A percentile compares a stretch with the other conserved stretches of the same genome.
Conservation (phyloP, 1,284 basidiomycete species). For the Marasmius sp. region DNA sequence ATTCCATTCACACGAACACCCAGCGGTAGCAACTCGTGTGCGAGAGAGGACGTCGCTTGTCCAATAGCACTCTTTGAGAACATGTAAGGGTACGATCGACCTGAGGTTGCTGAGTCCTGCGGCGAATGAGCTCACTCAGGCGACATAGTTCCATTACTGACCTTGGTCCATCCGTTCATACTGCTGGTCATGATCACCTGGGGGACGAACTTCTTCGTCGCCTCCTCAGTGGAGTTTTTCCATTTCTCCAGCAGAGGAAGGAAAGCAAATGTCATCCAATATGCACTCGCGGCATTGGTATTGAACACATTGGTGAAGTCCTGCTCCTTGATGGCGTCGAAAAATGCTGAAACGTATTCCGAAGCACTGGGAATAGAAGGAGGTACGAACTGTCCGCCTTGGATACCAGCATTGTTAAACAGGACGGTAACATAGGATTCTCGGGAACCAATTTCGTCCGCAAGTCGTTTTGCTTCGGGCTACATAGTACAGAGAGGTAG, state of each 20-base stretch:
- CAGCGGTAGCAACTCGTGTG: slow-evolving; percentile 50
- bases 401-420: slow-evolving; percentile 36
- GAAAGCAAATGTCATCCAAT: slow-evolving; percentile 54
- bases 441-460: slow-evolving; percentile 38
- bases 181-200: slow-evolving; percentile 53
- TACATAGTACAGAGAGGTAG: slow-evolving; percentile 14
- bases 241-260: slow-evolving; percentile 49
- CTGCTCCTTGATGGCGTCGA: slow-evolving; percentile 38
- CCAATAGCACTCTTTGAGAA: slow-evolving; percentile 53
- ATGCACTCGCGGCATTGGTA: slow-evolving; percentile 47
- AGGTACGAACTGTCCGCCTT: slow-evolving; percentile 22
- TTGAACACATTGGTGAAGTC: slow-evolving; percentile 37
- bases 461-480: slow-evolving; percentile 47
- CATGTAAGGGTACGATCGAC: slow-evolving; percentile 44
- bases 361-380: slow-evolving; percentile 34
- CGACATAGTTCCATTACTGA: slow-evolving; percentile 10
- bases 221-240: slow-evolving; percentile 28
- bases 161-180: slow-evolving; percentile 57
- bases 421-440: slow-evolving; percentile 44
- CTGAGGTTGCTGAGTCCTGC: slow-evolving; percentile 41
- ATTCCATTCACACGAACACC: slow-evolving; percentile 59
- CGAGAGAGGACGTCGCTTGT: slow-evolving; percentile 47
- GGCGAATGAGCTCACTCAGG: not conserved
- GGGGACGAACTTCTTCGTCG: slow-evolving; percentile 40
- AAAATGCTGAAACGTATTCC: slow-evolving; percentile 38